phyloP scores from a whole-genome alignment of 1,284 basidiomycete genomes.

The Cerioporus squamosus region DNA sequence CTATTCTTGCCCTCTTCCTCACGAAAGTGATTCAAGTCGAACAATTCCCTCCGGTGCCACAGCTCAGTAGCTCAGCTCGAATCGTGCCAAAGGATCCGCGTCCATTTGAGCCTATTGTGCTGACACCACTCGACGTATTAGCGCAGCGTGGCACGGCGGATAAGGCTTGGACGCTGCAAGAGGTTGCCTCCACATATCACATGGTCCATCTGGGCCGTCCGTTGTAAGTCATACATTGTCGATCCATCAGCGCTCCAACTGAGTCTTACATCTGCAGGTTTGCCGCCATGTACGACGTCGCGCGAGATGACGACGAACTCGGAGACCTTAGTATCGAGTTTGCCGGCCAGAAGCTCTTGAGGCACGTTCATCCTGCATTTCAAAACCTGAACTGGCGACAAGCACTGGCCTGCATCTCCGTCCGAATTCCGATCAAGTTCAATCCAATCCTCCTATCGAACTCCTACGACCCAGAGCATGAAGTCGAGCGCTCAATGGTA shows the following conservation, averaged over 20 bases:
- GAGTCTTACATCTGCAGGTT: constrained; percentile 4
- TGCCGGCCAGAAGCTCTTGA: neutral
- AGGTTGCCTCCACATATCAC: neutral
- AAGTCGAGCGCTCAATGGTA: constrained; percentile 34
- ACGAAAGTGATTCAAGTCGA: neutral
- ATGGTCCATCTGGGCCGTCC: neutral
- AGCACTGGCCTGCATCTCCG: constrained; percentile 33
- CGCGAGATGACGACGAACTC: constrained; percentile 15
- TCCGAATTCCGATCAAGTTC: constrained; percentile 35
- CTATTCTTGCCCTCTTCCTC: neutral
- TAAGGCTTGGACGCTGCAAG: neutral
- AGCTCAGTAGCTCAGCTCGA: neutral
- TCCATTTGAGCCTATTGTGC: neutral
- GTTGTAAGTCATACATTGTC: neutral
- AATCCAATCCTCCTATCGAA: constrained; percentile 13
- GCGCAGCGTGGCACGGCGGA: neutral
- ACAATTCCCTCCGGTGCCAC: neutral
- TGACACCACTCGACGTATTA: neutral
- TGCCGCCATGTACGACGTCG: constrained; percentile 10
- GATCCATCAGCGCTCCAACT: neutral
- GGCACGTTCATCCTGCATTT: neutral
- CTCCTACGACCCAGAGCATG: neutral
- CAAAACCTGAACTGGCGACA: constrained; percentile 6
- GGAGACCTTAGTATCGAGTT: constrained; percentile 1
- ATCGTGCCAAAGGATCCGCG: neutral